Conservation (phyloP, 108 stramenopile species). For the Pseudonitzschia multistriata region DNA sequence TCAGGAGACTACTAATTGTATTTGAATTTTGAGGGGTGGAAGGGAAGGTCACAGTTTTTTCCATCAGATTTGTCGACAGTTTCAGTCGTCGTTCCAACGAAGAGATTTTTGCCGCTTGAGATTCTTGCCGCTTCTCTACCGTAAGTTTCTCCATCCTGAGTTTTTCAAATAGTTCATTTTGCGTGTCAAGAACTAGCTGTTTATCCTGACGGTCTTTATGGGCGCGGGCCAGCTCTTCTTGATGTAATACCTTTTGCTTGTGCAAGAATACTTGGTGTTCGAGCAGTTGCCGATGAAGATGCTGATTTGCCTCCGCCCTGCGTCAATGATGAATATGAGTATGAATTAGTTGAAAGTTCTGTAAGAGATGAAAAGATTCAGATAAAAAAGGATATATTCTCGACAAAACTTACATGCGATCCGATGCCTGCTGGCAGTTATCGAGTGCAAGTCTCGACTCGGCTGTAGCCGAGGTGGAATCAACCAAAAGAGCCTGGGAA, state of each 20-base stretch:
- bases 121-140: slow-evolving; percentile 1
- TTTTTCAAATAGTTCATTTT: background rate
- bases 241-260: background rate
- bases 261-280: background rate
- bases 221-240: background rate
- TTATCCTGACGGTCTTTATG: slow-evolving; percentile 9
- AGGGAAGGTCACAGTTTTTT: background rate
- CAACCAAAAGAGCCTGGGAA: slow-evolving; percentile 1
- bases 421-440: background rate
- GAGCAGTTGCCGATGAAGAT: slow-evolving; percentile 8
- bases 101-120: background rate
- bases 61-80: slow-evolving; percentile 4
- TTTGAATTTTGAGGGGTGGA: background rate
- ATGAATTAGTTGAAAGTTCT: background rate
- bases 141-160: slow-evolving; percentile 11
- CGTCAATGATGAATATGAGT: background rate
- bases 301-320: slow-evolving; percentile 10
- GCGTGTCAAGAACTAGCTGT: background rate
- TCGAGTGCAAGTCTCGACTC: slow-evolving; percentile 1
- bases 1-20: background rate
- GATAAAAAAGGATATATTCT: background rate
- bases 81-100: slow-evolving; percentile 6
- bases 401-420: slow-evolving; percentile 4
- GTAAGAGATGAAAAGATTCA: background rate
- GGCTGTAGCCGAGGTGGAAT: slow-evolving; percentile 8